Percentiles rank a stretch among this genome's conserved stretches.
Evolutionary conservation across 495 filamentous ascomycete species (phyloP).

Genomic region (Cladorrhinum samala): DNA sequence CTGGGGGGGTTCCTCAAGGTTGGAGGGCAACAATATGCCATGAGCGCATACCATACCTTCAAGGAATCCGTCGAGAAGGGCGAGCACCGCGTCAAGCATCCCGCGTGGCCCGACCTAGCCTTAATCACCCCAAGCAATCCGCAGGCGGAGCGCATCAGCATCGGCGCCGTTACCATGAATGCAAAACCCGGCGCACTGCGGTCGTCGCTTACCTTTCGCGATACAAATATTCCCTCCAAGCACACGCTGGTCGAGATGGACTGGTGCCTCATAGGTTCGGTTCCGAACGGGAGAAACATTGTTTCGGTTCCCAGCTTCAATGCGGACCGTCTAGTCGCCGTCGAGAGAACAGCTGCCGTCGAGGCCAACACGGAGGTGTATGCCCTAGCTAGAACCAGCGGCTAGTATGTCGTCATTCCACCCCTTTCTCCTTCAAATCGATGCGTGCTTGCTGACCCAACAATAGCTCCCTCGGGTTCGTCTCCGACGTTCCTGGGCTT

Average conservation of each 20-base stretch:
- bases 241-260: conserved; percentile 13
- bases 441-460: too few species aligned
- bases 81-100: conserved; percentile 5
- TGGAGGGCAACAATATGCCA: conserved; percentile 2
- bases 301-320: conserved; percentile 3
- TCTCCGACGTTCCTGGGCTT: conserved; percentile 13
- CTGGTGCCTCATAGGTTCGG: conserved; percentile 11
- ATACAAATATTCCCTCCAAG: neutral
- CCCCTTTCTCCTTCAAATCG: too few species aligned
- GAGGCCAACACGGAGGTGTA: conserved; percentile 18
- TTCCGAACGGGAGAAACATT: conserved; percentile 9
- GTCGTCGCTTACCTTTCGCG: conserved; percentile 11
- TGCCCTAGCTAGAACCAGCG: conserved; percentile 11
- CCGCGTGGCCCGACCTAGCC: conserved; percentile 5
- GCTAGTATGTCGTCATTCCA: too few species aligned
- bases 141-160: neutral
- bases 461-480: conserved; percentile 13
- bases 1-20: conserved; percentile 10
- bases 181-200: neutral
- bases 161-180: conserved; percentile 7
- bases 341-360: neutral
- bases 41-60: conserved; percentile 13
- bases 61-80: neutral
- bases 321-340: neutral
- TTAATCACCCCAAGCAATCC: neutral